Percentiles rank a stretch among this genome's conserved stretches.
Evolutionary conservation across 2,329 filamentous ascomycete species (phyloP).

Genomic region (Leptodontidium sp.): DNA sequence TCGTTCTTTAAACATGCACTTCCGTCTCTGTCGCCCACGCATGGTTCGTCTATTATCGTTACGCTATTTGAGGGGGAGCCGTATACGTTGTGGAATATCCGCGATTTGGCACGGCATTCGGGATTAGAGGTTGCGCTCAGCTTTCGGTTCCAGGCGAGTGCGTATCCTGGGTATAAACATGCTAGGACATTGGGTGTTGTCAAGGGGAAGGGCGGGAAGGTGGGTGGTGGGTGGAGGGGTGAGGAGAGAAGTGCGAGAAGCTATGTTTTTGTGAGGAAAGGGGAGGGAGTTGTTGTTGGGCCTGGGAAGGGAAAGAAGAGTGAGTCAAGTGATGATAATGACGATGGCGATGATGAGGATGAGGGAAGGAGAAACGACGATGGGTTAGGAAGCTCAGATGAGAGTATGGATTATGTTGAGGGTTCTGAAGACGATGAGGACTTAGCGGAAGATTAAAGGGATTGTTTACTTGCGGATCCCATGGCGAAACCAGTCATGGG

Average conservation of each 20-base stretch:
- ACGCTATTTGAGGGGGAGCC: constrained; percentile 94
- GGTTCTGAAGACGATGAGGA: constrained; percentile 46
- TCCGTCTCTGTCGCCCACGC: constrained; percentile 57
- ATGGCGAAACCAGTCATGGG: not conserved
- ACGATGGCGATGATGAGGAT: constrained; percentile 42
- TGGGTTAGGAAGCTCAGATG: constrained; percentile 43
- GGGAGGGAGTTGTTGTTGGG: constrained; percentile 51
- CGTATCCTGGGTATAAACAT: constrained; percentile 79
- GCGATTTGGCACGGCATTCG: constrained; percentile 82
- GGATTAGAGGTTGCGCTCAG: constrained; percentile 75
- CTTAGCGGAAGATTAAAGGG: constrained; percentile 32
- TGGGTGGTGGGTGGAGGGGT: constrained; percentile 57
- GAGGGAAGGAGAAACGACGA: constrained; percentile 43
- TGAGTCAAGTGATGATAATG: constrained; percentile 29
- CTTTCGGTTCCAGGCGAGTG: constrained; percentile 71
- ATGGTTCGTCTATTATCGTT: constrained; percentile 71
- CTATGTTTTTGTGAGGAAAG: constrained; percentile 69
- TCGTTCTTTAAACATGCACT: constrained; percentile 68
- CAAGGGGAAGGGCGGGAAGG: constrained; percentile 55
- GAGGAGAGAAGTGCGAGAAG: constrained; percentile 63
- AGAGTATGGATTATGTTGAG: constrained; percentile 38
- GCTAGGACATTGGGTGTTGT: constrained; percentile 76
- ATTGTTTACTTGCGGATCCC: not conserved
- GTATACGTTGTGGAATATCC: constrained; percentile 95
- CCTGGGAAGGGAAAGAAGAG: constrained; percentile 45